Evolutionary conservation across 495 filamentous ascomycete species (phyloP), one percentile per base, ranked within the genome.

Genomic region (Penicillium dipodomyicola): DNA sequence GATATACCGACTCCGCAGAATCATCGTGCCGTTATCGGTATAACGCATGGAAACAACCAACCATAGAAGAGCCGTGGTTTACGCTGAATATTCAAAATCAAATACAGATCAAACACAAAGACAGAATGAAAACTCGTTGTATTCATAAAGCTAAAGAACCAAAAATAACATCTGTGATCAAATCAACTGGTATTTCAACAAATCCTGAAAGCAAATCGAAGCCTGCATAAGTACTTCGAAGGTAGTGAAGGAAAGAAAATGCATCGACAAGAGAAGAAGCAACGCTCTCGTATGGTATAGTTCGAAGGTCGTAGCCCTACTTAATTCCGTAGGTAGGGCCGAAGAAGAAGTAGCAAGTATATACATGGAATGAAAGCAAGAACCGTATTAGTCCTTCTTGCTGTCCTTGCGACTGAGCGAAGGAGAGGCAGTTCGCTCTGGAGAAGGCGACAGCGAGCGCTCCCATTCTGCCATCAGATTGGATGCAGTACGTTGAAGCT

Each of bases 391-490:
- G 58, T 77, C 72, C 49, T 64, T 71, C 60, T 75, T 75, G 68
- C 58, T 67, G 53, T 69, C 69, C 52, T 76, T 74, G 25, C 65
- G 52, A 9, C 19, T 54, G 2, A 47, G 42, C 30, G 67, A 59
- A 55, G 67, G 63, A 42, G 67, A 62, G 33, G 54, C 42, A 40
- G 62, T 57, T 23, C 67, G 63, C 33, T 74, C 66, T 0, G 69
- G 68, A n/a, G 75, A 63, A 19, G 73, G 64, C 3, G 73, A 72
- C 7, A 79, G 68, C 47, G 74, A 76, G 20, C 73, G 71, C 57
- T 94, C 90, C 89, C 88, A 92, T 62, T 92, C 88, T 49, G 80
- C 85, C 83, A 92, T 91, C 54, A 90, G 73, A 50, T 84, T 84
- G 22, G 81, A 82, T 3, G 88, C 87, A n/a, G 86, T 86, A 10